Evolutionary conservation across 305 asterid genomes (phyloP).

Genomic region (Ilex paraguariensis): DNA sequence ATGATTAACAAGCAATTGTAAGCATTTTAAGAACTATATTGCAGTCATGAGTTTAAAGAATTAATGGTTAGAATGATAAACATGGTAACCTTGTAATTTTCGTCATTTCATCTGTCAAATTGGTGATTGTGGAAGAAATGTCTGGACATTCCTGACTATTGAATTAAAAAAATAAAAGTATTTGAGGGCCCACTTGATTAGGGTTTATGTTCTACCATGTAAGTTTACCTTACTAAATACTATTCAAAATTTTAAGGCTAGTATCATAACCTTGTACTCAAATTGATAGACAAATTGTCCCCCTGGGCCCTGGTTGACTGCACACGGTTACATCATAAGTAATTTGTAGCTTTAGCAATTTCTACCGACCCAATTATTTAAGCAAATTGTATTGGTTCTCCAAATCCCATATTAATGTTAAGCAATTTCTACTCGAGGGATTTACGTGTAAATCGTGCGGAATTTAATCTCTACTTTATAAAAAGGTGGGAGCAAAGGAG

Average conservation of each 20-base stretch:
- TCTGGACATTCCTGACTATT: too few relatives aligned
- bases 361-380: constrained; percentile 1
- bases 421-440: too few relatives aligned
- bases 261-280: constrained; percentile 28
- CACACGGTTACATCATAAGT: constrained; percentile 28
- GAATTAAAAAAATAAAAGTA: background rate
- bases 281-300: constrained; percentile 41
- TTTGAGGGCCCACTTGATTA: constrained; percentile 29
- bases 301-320: constrained; percentile 53
- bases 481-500: background rate
- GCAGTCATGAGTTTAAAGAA: too few relatives aligned
- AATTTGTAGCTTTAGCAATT: constrained; percentile 3
- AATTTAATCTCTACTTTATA: too few relatives aligned
- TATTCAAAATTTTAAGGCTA: background rate
- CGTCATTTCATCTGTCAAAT: too few relatives aligned
- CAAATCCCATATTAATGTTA: background rate
- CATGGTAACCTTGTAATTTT: too few relatives aligned
- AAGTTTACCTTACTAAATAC: constrained; percentile 39
- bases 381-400: constrained; percentile 8
- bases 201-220: constrained; percentile 26
- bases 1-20: too few relatives aligned
- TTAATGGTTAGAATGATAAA: too few relatives aligned
- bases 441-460: background rate
- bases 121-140: too few relatives aligned
- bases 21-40: too few relatives aligned